Evolutionary conservation across 495 filamentous ascomycete genomes (phyloP).

Genomic region (Aspergillus incahuasiensis): DNA sequence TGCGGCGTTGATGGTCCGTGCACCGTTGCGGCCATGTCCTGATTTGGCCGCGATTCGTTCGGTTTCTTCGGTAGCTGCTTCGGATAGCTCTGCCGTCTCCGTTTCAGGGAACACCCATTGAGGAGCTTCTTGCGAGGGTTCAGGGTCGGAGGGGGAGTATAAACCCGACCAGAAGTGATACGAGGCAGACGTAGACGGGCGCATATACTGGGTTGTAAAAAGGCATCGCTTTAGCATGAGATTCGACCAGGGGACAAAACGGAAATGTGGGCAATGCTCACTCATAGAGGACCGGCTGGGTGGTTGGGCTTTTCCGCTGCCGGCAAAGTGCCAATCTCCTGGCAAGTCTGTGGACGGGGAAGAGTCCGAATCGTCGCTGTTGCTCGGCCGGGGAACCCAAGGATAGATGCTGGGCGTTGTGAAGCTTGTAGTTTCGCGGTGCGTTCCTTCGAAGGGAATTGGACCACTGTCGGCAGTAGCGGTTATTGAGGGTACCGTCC

Average conservation of each 20-base stretch:
- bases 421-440: constrained; percentile 46
- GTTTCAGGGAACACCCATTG: neutral
- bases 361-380: constrained; percentile 19
- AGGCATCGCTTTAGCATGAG: constrained; percentile 27
- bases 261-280: constrained; percentile 37
- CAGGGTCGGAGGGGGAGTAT: constrained; percentile 44
- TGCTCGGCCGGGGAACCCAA: constrained; percentile 49
- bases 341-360: constrained; percentile 51
- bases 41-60: neutral
- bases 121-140: constrained; percentile 7
- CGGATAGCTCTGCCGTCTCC: constrained; percentile 54
- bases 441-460: constrained; percentile 63
- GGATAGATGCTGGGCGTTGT: constrained; percentile 55
- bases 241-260: constrained; percentile 3
- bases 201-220: constrained; percentile 37
- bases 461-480: constrained; percentile 50
- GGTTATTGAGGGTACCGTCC: constrained; percentile 50
- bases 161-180: constrained; percentile 43
- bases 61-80: constrained; percentile 58
- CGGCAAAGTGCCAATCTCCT: constrained; percentile 69
- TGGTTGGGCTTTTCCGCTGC: constrained; percentile 55
- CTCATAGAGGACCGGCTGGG: constrained; percentile 45
- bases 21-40: neutral
- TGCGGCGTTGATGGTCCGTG: constrained; percentile 20
- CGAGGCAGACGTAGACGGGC: constrained; percentile 45